phyloP scores from a whole-genome alignment of 371 early-diverging fungal genomes.

The Phascolomyces articulosus region DNA sequence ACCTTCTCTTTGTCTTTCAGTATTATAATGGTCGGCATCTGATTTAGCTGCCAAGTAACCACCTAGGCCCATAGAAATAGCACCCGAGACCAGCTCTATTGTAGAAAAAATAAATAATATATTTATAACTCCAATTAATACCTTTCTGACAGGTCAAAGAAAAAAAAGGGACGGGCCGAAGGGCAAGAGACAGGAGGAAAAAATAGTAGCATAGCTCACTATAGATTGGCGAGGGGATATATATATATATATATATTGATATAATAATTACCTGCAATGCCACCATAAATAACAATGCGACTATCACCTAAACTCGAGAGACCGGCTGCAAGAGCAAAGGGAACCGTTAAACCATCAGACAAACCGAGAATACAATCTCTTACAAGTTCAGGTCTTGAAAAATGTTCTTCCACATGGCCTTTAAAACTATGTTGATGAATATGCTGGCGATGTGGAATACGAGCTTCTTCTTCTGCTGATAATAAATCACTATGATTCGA shows the following conservation, averaged over 20 bases:
- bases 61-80: slow-evolving; percentile 65
- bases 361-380: slow-evolving; percentile 70
- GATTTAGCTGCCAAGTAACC: slow-evolving; percentile 72
- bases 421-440: slow-evolving; percentile 26
- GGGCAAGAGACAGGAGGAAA: no score
- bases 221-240: no score
- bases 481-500: not conserved
- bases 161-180: no score
- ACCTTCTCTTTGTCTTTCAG: slow-evolving; percentile 64
- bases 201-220: no score
- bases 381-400: slow-evolving; percentile 66
- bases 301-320: slow-evolving; percentile 62
- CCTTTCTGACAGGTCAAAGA: no score
- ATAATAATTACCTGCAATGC: slow-evolving; percentile 55
- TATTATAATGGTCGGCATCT: slow-evolving; percentile 72
- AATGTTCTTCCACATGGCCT: slow-evolving; percentile 65
- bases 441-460: slow-evolving; percentile 41
- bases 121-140: no score
- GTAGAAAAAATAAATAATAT: no score
- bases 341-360: slow-evolving; percentile 77
- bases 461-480: slow-evolving; percentile 9
- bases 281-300: slow-evolving; percentile 69
- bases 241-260: not conserved
- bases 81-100: slow-evolving; percentile 66
- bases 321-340: slow-evolving; percentile 79